phyloP scores from a whole-genome alignment of 164 flowering plant species.

The Litsea cubeba region DNA sequence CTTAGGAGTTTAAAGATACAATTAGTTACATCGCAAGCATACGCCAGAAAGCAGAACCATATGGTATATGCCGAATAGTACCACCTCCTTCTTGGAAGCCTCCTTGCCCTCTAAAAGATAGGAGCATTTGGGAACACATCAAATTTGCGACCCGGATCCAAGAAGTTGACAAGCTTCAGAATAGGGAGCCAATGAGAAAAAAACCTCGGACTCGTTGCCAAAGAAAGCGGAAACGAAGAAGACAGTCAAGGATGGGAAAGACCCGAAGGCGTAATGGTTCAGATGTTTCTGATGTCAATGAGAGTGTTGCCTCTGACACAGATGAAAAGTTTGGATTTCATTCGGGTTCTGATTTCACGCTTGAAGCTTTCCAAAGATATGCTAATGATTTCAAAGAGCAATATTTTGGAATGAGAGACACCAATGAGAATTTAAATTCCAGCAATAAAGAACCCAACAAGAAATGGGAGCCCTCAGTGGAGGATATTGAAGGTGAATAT shows the following conservation, averaged over 20 bases:
- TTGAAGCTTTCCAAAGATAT: conserved; percentile 53
- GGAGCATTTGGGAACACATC: conserved; percentile 47
- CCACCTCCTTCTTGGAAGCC: conserved; percentile 86
- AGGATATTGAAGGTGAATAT: conserved; percentile 89
- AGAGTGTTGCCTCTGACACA: conserved; percentile 32
- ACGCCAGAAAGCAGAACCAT: conserved; percentile 53
- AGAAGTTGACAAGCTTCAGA: conserved; percentile 79
- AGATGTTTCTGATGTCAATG: conserved; percentile 36
- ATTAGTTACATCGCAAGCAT: conserved; percentile 64
- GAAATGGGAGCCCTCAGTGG: conserved; percentile 50
- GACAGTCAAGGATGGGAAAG: conserved; percentile 39
- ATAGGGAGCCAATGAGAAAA: conserved; percentile 74
- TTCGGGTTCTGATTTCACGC: conserved; percentile 74
- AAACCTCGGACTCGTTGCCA: conserved; percentile 32
- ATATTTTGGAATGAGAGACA: conserved; percentile 47
- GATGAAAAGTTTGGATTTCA: conserved; percentile 87
- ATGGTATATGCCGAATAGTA: conserved; percentile 88
- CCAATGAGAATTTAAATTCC: conserved; percentile 15
- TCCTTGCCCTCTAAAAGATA: conserved; percentile 63
- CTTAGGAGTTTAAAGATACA: conserved; percentile 80
- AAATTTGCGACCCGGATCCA: conserved; percentile 70
- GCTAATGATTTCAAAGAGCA: conserved; percentile 51
- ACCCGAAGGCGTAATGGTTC: conserved; percentile 30
- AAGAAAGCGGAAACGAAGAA: conserved; percentile 58
- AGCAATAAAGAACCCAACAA: conserved; percentile 14